Evolutionary conservation across 1,284 basidiomycete genomes (phyloP), one percentile per base, ranked within the genome.

Genomic region (Xerocomus minutiporus): DNA sequence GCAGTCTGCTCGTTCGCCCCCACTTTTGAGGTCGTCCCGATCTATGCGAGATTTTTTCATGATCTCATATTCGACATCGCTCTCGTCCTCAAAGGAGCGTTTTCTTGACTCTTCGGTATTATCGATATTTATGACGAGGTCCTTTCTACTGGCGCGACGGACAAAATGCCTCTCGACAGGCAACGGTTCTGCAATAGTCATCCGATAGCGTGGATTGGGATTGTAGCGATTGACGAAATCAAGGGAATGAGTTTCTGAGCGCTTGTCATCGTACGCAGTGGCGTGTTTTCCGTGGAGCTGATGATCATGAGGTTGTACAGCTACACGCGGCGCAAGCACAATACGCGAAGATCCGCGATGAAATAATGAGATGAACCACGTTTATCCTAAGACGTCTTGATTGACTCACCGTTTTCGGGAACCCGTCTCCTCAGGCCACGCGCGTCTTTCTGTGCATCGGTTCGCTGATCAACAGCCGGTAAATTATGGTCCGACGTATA

Each of bases 31-130:
- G 13, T 75, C 73, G 50, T 76, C 73, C 32, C 68, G 73, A 48
- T 79, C 77, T 23, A 78, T 67, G 54, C 78, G 77, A 51, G 75
- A 73, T 64, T 79, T 81, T 67, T 83, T 84, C 29, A 71, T 62
- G 55, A 69, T 71, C 53, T 80, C 80, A 44, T 69, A 64, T 42
- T 73, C 71, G 38, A 55, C 55, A 51, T 74, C 71, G 48, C 63
- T 66, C 25, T 75, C 74, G 51, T 66, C 71, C 51, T 75, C 73
- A 26, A 72, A 67, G 11, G 69, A 68, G 54, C 78, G 76, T 65
- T 81, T 76, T 55, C 61, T 60, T 58, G 68, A 67, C 49, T 67
- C 68, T 48, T 54, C 61, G 9, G 49, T 50, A 29, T 50, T 49
- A 47, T 51, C 44, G 9, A 31, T 26, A 44, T 59, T 48, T 45